Conservation (phyloP, 768 basidiomycete genomes). For the Panaeolus cyanescens region DNA sequence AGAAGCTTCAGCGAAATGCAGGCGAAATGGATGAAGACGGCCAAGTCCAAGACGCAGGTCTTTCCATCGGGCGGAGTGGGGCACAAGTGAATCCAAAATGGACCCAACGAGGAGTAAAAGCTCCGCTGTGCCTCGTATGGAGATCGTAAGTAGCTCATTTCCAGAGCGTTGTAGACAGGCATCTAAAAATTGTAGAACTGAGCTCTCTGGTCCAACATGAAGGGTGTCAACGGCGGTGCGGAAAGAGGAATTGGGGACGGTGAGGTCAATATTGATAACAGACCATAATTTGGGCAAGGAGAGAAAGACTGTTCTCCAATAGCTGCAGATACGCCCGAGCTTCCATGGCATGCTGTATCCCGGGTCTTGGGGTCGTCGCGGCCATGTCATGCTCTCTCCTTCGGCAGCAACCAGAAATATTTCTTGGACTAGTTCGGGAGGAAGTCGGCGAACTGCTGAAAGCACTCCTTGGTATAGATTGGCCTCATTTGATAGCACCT, state of each 20-base stretch:
- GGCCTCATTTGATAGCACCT: constrained; percentile 7
- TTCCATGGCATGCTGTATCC: constrained; percentile 19
- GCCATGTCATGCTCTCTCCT: constrained; percentile 16
- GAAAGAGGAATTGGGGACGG: not conserved
- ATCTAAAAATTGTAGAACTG: constrained; percentile 15
- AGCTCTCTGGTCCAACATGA: not conserved
- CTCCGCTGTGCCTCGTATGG: constrained; percentile 11
- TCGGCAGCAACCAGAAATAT: constrained; percentile 21
- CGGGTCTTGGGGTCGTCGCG: not conserved
- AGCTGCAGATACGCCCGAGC: constrained; percentile 25
- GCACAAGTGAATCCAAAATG: constrained; percentile 11
- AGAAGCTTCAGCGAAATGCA: constrained; percentile 11
- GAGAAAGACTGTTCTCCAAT: constrained; percentile 22
- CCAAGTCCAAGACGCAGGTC: constrained; percentile 16
- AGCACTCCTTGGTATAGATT: constrained; percentile 15
- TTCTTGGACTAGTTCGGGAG: constrained; percentile 23
- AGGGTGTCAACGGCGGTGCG: not conserved
- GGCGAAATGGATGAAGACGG: constrained; percentile 10
- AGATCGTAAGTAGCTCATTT: constrained; percentile 17
- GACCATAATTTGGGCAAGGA: constrained; percentile 27
- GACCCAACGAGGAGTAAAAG: constrained; percentile 1
- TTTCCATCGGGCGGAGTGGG: constrained; percentile 21
- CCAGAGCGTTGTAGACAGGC: constrained; percentile 22
- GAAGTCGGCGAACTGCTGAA: constrained; percentile 22
- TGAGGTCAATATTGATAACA: constrained; percentile 17